Evolutionary conservation across 768 basidiomycete genomes (phyloP), one percentile per base, ranked within the genome.

Genomic region (Tricholomella constricta): DNA sequence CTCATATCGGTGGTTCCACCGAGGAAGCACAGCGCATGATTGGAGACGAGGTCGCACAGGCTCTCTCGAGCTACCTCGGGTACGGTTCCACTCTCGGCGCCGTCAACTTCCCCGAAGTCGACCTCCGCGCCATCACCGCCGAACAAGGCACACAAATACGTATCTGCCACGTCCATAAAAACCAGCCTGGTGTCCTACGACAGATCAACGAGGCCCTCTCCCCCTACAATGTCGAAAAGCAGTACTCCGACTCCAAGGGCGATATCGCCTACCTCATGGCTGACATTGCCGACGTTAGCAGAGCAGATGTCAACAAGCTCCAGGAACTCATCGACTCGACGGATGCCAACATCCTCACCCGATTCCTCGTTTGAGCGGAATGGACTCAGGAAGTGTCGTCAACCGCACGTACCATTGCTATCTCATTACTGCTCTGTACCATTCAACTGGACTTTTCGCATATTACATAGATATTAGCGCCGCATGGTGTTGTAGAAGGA

Each of bases 91-190:
- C 92, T 3, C 55, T 93, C 51, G 94, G 94, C 42, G 88, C 94
- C 3, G 97, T 98, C 78, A 98, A 98, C 78, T 98, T 99, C 85
- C 96, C 97, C 44, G 96, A 98, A 74, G 95, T 99, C 63, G 93
- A 96, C 74, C 78, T 99, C 35, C 89, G 96, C 54, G 86, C 93
- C 47, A 96, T 98, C 68, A 84, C 88, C 9, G 82, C 85, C 2
- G 91, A 94, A 58, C 88, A 94, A 65, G 82, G 81, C 45, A 80
- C 80, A 57, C 80, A 89, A 65, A 83, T 98, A 59, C 89, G 97
- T 57, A 78, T 99, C 29, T 98, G 97, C 74, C 85, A 98, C 70
- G 89, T 97, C 44, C 97, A 99, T 81, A 85, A 79, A 71, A 99
- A 99, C 75, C 84, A 89, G 70, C 94, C 94, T 45, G 94, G 94